A percentile compares a stretch with the other conserved stretches of the same genome.
These are phyloP conservation scores for Ceratocystis cubensis DNA, from an alignment of 2,329 filamentous ascomycete species.

Conservation along the genomic window DNA sequence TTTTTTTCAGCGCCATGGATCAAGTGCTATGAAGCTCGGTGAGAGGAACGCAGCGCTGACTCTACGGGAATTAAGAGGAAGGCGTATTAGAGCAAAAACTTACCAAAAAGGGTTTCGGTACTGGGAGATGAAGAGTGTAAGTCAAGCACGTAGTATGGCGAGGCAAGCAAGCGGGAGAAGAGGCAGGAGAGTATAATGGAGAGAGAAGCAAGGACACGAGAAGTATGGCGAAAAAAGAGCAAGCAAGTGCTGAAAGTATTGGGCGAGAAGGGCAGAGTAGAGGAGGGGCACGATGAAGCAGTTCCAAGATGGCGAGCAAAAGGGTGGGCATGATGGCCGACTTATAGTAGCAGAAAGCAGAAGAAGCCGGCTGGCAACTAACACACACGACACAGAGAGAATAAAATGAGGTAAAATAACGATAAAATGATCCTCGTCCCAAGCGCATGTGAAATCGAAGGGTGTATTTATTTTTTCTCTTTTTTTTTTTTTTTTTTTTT, in stretches of 20 bases:
- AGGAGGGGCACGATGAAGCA: background rate
- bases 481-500: no score
- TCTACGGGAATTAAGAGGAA: background rate
- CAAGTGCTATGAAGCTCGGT: background rate
- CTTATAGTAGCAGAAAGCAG: background rate
- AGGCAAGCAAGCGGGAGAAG: background rate
- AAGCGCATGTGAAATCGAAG: no score
- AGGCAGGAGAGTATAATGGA: background rate
- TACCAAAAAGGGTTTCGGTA: background rate
- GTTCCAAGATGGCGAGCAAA: background rate
- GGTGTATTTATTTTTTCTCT: no score
- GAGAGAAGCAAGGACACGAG: background rate
- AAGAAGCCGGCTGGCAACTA: background rate
- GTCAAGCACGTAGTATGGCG: background rate
- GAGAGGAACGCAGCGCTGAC: background rate
- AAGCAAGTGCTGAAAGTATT: background rate
- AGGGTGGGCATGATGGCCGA: constrained; percentile 2
- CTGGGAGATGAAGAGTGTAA: background rate
- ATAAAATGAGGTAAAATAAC: background rate
- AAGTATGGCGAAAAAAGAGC: background rate
- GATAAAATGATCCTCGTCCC: no score
- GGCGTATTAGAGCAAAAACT: background rate
- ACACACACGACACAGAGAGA: background rate
- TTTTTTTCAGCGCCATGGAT: constrained; percentile 7
- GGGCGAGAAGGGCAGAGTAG: background rate